These are phyloP conservation scores for Candida multigemmis DNA, from an alignment of 805 yeast genomes.

Conservation along the genomic window DNA sequence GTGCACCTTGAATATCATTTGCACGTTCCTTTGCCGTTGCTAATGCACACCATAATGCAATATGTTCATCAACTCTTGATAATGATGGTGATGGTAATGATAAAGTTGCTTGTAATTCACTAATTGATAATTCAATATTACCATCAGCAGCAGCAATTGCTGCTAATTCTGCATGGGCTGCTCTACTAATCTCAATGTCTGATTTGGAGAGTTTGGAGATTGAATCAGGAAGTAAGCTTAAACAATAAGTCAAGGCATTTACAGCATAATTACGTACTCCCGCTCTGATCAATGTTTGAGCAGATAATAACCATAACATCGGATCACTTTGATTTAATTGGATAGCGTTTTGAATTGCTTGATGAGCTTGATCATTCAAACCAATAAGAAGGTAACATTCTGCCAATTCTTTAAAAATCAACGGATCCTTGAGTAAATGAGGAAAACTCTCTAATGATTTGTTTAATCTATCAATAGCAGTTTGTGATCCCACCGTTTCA, in stretches of 20 bases:
- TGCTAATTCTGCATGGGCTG: slow-evolving; percentile 48
- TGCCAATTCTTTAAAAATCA: slow-evolving; percentile 40
- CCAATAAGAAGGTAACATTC: slow-evolving; percentile 41
- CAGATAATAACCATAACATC: slow-evolving; percentile 37
- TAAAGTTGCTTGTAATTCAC: slow-evolving; percentile 42
- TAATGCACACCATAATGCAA: slow-evolving; percentile 45
- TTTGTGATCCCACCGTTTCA: slow-evolving; percentile 29
- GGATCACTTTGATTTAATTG: slow-evolving; percentile 32
- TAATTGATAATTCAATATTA: slow-evolving; percentile 38
- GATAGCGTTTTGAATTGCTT: slow-evolving; percentile 34
- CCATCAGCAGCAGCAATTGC: slow-evolving; percentile 44
- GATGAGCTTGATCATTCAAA: slow-evolving; percentile 44
- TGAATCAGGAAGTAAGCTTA: slow-evolving; percentile 29
- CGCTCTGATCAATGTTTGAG: slow-evolving; percentile 37
- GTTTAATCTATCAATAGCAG: slow-evolving; percentile 31
- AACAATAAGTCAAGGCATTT: slow-evolving; percentile 35
- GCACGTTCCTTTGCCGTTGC: slow-evolving; percentile 44
- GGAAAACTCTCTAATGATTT: slow-evolving; percentile 28
- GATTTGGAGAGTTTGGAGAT: slow-evolving; percentile 14
- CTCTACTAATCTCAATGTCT: slow-evolving; percentile 40
- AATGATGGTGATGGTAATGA: slow-evolving; percentile 41
- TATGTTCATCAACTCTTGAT: slow-evolving; percentile 35
- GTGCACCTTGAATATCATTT: slow-evolving; percentile 40
- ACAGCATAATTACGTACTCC: slow-evolving; percentile 38
- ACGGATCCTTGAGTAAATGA: slow-evolving; percentile 25